A percentile compares a stretch with the other conserved stretches of the same genome.
These are phyloP conservation scores for Cicer judaicum DNA, from an alignment of 306 rosid species.

Conservation along the genomic window DNA sequence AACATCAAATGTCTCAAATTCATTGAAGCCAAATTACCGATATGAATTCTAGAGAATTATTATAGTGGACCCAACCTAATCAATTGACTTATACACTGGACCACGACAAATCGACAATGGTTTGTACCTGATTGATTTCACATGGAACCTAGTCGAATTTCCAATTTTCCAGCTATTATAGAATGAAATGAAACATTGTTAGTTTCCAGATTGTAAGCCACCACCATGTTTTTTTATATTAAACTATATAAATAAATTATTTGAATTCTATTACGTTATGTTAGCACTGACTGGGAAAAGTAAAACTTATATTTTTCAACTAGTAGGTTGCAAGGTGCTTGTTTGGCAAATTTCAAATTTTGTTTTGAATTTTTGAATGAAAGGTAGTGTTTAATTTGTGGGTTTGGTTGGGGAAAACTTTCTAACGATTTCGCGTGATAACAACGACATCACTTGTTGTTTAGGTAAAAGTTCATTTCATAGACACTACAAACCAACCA, in stretches of 20 bases:
- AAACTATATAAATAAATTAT: background rate
- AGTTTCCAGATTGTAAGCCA: slow-evolving; percentile 26
- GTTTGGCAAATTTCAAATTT: slow-evolving; percentile 34
- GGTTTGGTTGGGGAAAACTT: slow-evolving; percentile 49
- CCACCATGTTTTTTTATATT: slow-evolving; percentile 9
- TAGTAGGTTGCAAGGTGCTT: background rate
- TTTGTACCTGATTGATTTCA: slow-evolving; percentile 39
- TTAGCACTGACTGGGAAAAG: background rate
- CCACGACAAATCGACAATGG: slow-evolving; percentile 36
- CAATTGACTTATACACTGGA: slow-evolving; percentile 37
- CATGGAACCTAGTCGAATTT: slow-evolving; percentile 46
- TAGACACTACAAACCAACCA: slow-evolving; percentile 36
- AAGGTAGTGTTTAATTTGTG: background rate
- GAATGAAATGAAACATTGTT: slow-evolving; percentile 21
- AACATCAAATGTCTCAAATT: too few relatives aligned
- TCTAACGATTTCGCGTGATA: slow-evolving; percentile 62
- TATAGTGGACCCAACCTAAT: slow-evolving; percentile 55
- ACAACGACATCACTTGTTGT: slow-evolving; percentile 66
- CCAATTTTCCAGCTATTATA: slow-evolving; percentile 39
- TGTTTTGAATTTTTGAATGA: too few relatives aligned
- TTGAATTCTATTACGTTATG: slow-evolving; percentile 38
- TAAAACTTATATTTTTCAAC: background rate
- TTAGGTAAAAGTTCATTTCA: slow-evolving; percentile 60
- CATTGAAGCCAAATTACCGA: slow-evolving; percentile 22
- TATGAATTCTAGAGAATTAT: slow-evolving; percentile 36